Evolutionary conservation across 352 stramenopile species (phyloP).

Genomic region (Blastocystis hominis): DNA sequence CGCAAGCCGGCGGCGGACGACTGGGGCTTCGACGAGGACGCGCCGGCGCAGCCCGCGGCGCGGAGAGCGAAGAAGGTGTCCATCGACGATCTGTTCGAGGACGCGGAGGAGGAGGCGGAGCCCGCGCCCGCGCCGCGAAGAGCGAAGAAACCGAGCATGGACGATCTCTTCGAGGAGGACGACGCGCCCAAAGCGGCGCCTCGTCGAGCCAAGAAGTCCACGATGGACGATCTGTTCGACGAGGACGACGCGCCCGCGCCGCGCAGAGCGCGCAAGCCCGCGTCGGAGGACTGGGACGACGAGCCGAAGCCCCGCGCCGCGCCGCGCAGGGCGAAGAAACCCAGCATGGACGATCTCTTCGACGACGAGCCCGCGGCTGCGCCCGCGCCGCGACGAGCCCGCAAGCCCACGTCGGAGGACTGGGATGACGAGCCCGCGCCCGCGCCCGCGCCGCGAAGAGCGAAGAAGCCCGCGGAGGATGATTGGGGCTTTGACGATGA

Average conservation of each 20-base stretch:
- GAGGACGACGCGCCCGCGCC: background rate
- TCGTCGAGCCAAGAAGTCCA: background rate
- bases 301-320: background rate
- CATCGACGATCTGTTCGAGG: background rate
- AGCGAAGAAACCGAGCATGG: constrained; percentile 2
- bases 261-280: background rate
- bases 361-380: background rate
- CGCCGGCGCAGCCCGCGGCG: background rate
- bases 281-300: constrained; percentile 14
- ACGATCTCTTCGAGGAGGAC: constrained; percentile 22
- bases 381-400: background rate
- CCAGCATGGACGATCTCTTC: background rate
- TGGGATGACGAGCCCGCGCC: background rate
- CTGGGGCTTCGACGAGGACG: background rate
- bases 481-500: background rate
- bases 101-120: background rate
- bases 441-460: background rate
- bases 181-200: background rate
- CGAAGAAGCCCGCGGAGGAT: background rate
- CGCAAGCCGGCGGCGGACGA: background rate
- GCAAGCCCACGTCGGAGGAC: background rate
- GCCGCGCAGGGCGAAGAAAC: background rate
- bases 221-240: background rate
- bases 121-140: background rate
- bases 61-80: background rate